Conservation (phyloP, 139 green algal genomes). For the Tetratostichococcus sp. region DNA sequence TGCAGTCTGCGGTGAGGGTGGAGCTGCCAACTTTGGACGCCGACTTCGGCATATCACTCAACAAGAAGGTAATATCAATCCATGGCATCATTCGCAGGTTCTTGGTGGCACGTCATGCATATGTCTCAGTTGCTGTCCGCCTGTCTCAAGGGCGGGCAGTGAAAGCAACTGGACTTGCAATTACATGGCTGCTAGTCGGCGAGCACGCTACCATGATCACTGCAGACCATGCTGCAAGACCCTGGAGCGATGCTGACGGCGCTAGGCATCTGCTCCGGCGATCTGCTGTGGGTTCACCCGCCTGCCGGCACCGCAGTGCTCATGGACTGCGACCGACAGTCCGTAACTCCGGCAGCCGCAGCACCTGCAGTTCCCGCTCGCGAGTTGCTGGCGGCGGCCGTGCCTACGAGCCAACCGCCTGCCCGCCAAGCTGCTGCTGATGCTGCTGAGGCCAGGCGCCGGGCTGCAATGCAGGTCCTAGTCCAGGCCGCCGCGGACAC, state of each 20-base stretch:
- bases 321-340: not conserved
- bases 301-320: not conserved
- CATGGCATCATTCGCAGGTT: not conserved
- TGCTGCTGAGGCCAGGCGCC: not conserved
- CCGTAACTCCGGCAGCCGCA: no score
- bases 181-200: no score
- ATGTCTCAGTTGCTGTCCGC: no score
- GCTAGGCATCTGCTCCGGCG: conserved; percentile 29
- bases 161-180: no score
- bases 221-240: not conserved
- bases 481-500: no score
- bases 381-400: not conserved
- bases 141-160: no score
- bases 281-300: conserved; percentile 34
- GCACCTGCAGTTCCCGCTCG: not conserved
- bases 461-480: not conserved
- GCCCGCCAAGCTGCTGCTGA: not conserved
- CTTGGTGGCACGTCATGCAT: no score
- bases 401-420: not conserved
- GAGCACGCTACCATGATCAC: no score
- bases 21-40: not conserved
- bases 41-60: not conserved
- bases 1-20: not conserved
- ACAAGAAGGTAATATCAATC: not conserved
- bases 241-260: conserved; percentile 3